phyloP scores from a whole-genome alignment of 805 yeast species.

The Myxozyma lipomycoides region DNA sequence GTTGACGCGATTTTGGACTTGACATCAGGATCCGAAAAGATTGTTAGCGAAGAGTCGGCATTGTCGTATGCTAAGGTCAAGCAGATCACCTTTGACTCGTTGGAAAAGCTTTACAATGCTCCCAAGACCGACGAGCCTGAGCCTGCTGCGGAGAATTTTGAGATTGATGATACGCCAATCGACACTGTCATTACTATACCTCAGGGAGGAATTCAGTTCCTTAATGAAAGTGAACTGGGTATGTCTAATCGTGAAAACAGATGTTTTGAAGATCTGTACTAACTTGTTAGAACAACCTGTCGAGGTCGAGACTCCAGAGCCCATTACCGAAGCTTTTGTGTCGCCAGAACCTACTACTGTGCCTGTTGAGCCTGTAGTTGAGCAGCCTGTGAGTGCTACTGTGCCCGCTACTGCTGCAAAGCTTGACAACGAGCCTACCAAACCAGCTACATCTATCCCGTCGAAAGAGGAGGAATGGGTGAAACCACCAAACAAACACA shows the following conservation, averaged over 20 bases:
- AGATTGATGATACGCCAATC: constrained; percentile 6
- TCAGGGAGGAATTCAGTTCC: constrained; percentile 21
- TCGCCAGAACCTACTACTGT: constrained; percentile 10
- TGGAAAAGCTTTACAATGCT: constrained; percentile 10
- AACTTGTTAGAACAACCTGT: constrained; percentile 7
- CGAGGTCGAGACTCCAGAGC: not conserved
- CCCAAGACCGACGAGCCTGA: constrained; percentile 2
- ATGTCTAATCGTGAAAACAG: not conserved
- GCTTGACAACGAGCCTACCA: not conserved
- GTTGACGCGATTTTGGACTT: constrained; percentile 35
- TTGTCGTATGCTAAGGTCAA: constrained; percentile 11
- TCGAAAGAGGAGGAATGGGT: not conserved
- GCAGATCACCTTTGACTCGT: constrained; percentile 14
- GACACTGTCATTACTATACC: constrained; percentile 18
- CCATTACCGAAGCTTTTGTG: not conserved
- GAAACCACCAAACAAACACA: not conserved
- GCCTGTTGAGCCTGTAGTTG: not conserved
- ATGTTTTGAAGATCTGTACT: not conserved
- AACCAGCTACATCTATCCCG: not conserved
- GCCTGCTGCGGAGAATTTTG: constrained; percentile 1
- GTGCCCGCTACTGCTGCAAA: not conserved
- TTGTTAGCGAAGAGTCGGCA: constrained; percentile 27
- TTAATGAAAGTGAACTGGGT: constrained; percentile 27
- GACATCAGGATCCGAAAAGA: constrained; percentile 30
- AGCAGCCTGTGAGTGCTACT: not conserved